phyloP scores from a whole-genome alignment of 345 rosid species.

The Populus pruinosa region DNA sequence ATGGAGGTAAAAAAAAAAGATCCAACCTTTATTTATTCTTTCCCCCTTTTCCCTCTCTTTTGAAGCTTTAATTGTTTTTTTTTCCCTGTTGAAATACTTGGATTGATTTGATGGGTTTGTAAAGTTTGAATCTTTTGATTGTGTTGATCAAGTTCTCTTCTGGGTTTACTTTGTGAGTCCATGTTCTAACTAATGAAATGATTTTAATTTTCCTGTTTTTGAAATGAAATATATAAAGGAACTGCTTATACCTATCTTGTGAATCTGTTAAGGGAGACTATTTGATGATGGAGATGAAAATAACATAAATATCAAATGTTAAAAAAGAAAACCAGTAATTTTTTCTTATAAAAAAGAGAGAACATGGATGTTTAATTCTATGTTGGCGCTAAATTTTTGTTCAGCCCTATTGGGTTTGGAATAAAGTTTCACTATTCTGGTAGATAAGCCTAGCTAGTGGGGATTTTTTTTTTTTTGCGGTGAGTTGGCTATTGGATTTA shows the following conservation, averaged over 20 bases:
- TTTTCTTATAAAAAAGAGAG: neutral
- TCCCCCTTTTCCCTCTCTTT: neutral
- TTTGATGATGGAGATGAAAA: neutral
- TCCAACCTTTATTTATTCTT: neutral
- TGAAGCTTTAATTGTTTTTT: neutral
- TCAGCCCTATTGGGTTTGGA: neutral
- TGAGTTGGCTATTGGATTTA: neutral
- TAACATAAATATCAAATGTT: neutral
- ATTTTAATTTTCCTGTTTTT: neutral
- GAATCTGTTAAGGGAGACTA: neutral
- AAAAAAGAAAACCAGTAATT: neutral
- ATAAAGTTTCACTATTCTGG: neutral
- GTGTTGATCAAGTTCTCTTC: constrained; percentile 3
- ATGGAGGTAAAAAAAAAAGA: constrained; percentile 42
- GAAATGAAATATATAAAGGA: neutral
- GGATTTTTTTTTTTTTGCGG: neutral
- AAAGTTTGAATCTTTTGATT: constrained; percentile 6
- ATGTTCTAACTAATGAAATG: neutral
- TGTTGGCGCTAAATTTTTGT: neutral
- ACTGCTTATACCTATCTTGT: neutral
- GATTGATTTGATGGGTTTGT: neutral
- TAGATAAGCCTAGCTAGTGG: neutral
- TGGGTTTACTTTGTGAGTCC: constrained; percentile 13
- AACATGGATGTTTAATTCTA: neutral
- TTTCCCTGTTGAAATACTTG: neutral